Base-by-base conservation (phyloP, 352 stramenopile species). In the Pythium brassicae region DNA sequence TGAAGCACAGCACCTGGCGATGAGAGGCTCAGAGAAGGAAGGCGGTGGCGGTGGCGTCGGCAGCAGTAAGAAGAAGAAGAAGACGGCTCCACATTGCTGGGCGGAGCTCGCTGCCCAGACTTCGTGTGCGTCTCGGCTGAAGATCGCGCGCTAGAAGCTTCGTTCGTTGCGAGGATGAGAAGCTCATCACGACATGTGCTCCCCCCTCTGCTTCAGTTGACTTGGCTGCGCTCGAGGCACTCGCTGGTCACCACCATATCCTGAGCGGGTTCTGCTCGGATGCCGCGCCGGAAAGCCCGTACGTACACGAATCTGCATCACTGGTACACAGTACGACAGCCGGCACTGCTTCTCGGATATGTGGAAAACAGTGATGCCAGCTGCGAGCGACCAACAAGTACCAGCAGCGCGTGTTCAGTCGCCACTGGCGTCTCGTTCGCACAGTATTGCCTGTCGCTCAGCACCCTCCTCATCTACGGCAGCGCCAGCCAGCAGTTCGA, bases 371-470 rank as follows among this genome's bases (percentile, higher is more conserved):
- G 26, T 15, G 46, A 50, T 7, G 39, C 11, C 9, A 19, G 17
- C 6, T 19, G 2, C 39, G 14, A 56, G 4, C 10, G 29, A 43
- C 39, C 2, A 4, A n/a, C 25, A 22, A 44, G 11, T 22, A 9
- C 27, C 3, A 62, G 20, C 34, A 12, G 20, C 9, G 40, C 44
- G 2, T 39, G 39, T 4, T 25, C 48, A 9, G 27, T n/a, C 25
- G 20, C 22, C 5, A 37, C 50, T 29, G 59, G 55, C 10, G 53
- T 87, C 3, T 70, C 72, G 0, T 83, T 89, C 27, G 68, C 76
- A 32, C 76, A 86, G 32, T 89, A 86, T 32, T 83, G 71, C 39
- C 26, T 71, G 0, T 70, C 67, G 6, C 44, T 87, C 0, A 71
- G 57, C 37, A 74, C 72, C 5, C 55, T 89, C 7, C 71, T 84